Evolutionary conservation across 2,329 filamentous ascomycete genomes (phyloP).

Genomic region (Podosphaera fusca): DNA sequence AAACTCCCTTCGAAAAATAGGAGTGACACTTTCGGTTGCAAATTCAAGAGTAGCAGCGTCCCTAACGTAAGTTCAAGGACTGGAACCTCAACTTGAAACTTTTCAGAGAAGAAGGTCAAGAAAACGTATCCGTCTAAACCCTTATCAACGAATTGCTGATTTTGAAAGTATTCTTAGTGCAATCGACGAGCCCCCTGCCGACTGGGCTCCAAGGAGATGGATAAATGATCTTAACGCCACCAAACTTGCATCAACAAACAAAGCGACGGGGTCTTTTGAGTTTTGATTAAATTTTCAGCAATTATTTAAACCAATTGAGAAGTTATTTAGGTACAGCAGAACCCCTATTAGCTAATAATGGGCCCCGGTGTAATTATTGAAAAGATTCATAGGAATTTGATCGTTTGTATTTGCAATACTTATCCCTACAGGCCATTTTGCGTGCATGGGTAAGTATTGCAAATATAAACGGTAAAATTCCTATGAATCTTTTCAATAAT

Average conservation of each 20-base stretch:
- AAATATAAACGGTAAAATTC: too few species aligned
- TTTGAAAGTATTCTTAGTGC: background rate
- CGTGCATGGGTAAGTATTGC: too few species aligned
- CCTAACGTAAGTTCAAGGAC: background rate
- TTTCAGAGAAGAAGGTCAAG: background rate
- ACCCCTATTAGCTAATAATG: too few species aligned
- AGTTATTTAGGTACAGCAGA: too few species aligned
- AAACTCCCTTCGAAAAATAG: background rate
- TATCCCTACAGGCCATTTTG: too few species aligned
- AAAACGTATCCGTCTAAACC: background rate
- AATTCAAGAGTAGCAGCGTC: background rate
- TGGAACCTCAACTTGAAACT: background rate
- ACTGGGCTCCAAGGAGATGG: background rate
- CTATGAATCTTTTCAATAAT: too few species aligned
- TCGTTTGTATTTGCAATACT: too few species aligned
- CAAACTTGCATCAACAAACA: background rate
- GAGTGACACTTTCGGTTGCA: background rate
- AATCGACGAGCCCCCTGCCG: background rate
- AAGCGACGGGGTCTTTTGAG: background rate
- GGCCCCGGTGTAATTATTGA: too few species aligned
- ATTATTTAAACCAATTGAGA: too few species aligned
- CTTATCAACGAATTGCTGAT: background rate
- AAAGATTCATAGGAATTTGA: too few species aligned
- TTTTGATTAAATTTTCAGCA: too few species aligned
- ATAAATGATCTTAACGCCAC: background rate